Conservation (phyloP, 371 early-diverging fungal species). For the Saksenaea vasiformis region DNA sequence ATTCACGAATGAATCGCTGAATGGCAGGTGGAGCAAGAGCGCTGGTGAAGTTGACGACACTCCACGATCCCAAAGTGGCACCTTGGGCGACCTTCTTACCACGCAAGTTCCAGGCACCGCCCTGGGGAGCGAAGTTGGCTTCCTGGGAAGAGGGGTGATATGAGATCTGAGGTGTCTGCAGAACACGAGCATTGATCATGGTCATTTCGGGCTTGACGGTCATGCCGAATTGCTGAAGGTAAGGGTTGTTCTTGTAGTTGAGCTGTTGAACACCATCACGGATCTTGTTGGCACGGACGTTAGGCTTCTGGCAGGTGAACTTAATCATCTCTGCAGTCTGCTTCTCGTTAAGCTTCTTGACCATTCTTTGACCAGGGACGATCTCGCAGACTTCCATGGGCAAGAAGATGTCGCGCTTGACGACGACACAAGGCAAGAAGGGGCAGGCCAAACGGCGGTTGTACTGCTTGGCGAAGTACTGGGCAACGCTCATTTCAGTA, state of each 20-base stretch:
- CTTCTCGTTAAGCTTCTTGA: conserved; percentile 79
- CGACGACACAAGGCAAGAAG: conserved; percentile 87
- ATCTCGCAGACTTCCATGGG: conserved; percentile 94
- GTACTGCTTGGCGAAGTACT: conserved; percentile 81
- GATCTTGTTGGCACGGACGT: conserved; percentile 69
- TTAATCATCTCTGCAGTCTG: conserved; percentile 96
- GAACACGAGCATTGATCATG: conserved; percentile 66
- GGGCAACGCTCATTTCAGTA: conserved; percentile 63
- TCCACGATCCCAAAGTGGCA: conserved; percentile 82
- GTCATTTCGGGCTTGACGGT: conserved; percentile 64
- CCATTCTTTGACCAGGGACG: conserved; percentile 79
- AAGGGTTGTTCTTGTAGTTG: conserved; percentile 58
- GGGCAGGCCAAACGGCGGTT: conserved; percentile 71
- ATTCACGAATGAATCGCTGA: conserved; percentile 59
- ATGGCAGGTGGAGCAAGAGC: conserved; percentile 37
- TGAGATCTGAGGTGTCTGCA: conserved; percentile 77
- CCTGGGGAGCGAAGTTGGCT: conserved; percentile 67
- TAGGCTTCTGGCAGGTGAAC: conserved; percentile 86
- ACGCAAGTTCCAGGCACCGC: conserved; percentile 92
- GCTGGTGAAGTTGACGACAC: conserved; percentile 67
- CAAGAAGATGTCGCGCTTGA: conserved; percentile 59
- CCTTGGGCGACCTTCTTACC: conserved; percentile 82
- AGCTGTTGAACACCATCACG: conserved; percentile 51
- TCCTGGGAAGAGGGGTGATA: conserved; percentile 67
- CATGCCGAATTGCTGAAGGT: conserved; percentile 73